A percentile compares a stretch with the other conserved stretches of the same genome.
Evolutionary conservation across 2,329 filamentous ascomycete species (phyloP).

Genomic region (Beauveria bassiana): DNA sequence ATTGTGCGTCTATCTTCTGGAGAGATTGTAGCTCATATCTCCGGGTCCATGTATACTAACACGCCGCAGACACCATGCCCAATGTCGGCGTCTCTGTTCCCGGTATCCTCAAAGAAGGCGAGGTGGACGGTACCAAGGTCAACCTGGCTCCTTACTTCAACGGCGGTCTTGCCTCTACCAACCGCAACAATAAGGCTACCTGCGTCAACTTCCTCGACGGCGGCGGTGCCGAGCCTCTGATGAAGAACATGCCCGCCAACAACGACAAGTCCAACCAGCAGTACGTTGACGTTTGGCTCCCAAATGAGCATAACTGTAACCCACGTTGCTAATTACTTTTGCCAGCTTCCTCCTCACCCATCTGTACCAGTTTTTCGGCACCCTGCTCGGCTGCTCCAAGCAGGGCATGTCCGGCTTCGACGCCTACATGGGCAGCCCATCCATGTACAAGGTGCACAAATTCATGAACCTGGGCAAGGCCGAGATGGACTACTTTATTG

Average conservation of each 20-base stretch:
- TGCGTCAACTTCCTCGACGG: slow-evolving; percentile 55
- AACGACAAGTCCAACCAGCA: slow-evolving; percentile 45
- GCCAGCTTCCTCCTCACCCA: slow-evolving; percentile 49
- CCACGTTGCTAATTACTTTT: neutral
- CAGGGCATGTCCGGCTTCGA: slow-evolving; percentile 42
- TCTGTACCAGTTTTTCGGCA: slow-evolving; percentile 54
- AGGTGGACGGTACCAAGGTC: slow-evolving; percentile 41
- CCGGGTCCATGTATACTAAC: neutral
- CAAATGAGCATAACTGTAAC: neutral
- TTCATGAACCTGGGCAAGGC: slow-evolving; percentile 48
- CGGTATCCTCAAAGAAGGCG: slow-evolving; percentile 48
- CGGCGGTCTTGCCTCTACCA: slow-evolving; percentile 45
- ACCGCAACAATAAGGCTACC: slow-evolving; percentile 38
- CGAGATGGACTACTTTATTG: slow-evolving; percentile 52
- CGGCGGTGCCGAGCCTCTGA: slow-evolving; percentile 47
- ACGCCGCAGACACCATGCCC: slow-evolving; percentile 39
- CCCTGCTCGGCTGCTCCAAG: slow-evolving; percentile 46
- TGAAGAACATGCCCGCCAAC: slow-evolving; percentile 47
- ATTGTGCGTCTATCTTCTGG: slow-evolving; percentile 32
- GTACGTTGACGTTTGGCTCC: slow-evolving; percentile 27
- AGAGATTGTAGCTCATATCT: too few species aligned
- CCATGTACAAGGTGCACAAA: slow-evolving; percentile 48
- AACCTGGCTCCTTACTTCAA: slow-evolving; percentile 54
- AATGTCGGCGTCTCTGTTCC: slow-evolving; percentile 45
- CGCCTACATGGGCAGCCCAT: slow-evolving; percentile 36